Conservation (phyloP, 108 stramenopile species). For the Parmales sp. region DNA sequence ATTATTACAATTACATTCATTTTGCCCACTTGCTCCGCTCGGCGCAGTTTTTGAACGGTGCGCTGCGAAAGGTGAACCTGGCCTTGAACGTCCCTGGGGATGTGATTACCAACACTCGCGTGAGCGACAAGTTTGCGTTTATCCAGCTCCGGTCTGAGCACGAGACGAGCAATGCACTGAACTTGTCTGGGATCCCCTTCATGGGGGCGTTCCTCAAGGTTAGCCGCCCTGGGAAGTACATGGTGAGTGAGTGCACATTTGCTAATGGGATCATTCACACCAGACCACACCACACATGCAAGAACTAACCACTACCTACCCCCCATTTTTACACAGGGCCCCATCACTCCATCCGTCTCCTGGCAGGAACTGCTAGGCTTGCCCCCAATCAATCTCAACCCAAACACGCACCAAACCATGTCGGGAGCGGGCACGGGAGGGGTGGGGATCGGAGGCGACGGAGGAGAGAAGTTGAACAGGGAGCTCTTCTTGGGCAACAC, state of each 20-base stretch:
- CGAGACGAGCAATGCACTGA: slow-evolving; percentile 62
- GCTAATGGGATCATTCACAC: too few species aligned
- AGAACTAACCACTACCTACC: too few species aligned
- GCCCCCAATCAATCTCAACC: slow-evolving; percentile 32
- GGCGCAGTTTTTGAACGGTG: slow-evolving; percentile 77
- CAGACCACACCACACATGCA: too few species aligned
- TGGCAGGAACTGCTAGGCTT: slow-evolving; percentile 84
- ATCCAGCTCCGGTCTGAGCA: slow-evolving; percentile 61
- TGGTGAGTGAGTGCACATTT: too few species aligned
- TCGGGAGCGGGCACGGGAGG: slow-evolving; percentile 11
- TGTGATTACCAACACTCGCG: slow-evolving; percentile 67
- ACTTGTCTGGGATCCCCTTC: slow-evolving; percentile 82
- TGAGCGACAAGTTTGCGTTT: slow-evolving; percentile 84
- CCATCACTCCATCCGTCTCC: slow-evolving; percentile 40
- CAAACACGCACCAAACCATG: slow-evolving; percentile 22
- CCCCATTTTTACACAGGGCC: too few species aligned
- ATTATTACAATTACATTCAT: too few species aligned
- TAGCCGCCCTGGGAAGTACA: slow-evolving; percentile 78
- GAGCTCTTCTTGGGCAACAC: slow-evolving; percentile 90
- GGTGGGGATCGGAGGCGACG: neutral
- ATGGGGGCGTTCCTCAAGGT: slow-evolving; percentile 72
- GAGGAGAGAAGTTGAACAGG: slow-evolving; percentile 62
- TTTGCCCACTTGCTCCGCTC: slow-evolving; percentile 20
- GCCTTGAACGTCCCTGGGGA: too few species aligned
- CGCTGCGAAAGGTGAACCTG: slow-evolving; percentile 68